Evolutionary conservation across 495 filamentous ascomycete genomes (phyloP).

Genomic region (Penicillium antarcticum): DNA sequence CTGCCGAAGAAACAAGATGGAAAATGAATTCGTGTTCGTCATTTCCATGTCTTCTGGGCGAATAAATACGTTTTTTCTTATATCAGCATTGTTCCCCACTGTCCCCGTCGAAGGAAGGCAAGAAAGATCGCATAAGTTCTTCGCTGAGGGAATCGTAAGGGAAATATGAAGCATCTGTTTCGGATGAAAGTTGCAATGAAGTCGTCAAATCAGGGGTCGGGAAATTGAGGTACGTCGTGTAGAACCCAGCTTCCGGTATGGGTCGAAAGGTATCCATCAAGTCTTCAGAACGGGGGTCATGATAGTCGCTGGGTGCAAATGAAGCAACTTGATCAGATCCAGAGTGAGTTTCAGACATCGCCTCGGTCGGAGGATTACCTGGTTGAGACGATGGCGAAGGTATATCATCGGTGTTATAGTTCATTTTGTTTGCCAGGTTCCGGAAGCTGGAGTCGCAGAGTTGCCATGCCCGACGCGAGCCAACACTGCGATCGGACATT

Average conservation of each 20-base stretch:
- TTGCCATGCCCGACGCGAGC: conserved; percentile 55
- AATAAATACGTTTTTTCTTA: no score
- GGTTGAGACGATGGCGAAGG: conserved; percentile 24
- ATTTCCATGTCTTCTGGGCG: no score
- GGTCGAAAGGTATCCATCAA: no score
- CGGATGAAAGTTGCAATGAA: conserved; percentile 1
- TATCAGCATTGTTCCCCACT: no score
- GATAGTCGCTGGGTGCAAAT: neutral
- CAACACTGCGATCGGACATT: conserved; percentile 51
- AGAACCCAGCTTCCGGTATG: no score
- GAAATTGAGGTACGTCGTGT: neutral
- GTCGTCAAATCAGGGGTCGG: conserved; percentile 8
- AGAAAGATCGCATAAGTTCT: conserved; percentile 47
- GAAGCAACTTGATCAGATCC: no score
- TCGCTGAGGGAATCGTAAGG: conserved; percentile 46
- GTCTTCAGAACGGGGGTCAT: conserved; percentile 6
- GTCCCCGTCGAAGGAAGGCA: conserved; percentile 18
- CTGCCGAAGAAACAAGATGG: no score
- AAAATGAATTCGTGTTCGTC: no score
- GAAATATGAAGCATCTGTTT: conserved; percentile 33
- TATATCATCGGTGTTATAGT: conserved; percentile 38
- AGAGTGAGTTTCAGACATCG: neutral
- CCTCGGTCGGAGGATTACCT: conserved; percentile 9
- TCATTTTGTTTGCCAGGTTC: conserved; percentile 39
- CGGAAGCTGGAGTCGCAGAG: conserved; percentile 47